Conservation (phyloP, 306 rosid genomes). For the Begonia fuchsioides region DNA sequence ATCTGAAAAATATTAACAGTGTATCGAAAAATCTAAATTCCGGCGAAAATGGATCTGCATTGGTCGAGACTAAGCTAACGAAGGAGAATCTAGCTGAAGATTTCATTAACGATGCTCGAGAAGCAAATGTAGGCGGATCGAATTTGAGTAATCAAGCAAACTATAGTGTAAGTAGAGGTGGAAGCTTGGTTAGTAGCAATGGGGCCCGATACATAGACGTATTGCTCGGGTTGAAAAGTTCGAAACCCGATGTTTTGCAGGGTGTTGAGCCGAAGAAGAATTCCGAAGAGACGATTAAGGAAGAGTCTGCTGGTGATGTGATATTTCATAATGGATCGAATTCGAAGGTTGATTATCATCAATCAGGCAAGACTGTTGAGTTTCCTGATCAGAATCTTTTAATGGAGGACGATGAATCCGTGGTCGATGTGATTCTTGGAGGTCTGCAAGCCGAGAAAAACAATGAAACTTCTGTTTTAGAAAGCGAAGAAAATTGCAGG, state of each 20-base stretch:
- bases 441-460: conserved; percentile 8
- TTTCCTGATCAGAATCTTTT: conserved; percentile 9
- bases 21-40: conserved; percentile 10
- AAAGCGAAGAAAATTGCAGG: conserved; percentile 5
- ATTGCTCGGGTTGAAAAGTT: too few relatives aligned
- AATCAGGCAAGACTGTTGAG: conserved; percentile 11
- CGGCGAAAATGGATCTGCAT: conserved; percentile 12
- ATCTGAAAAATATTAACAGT: conserved; percentile 3
- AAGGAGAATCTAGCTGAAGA: conserved; percentile 13
- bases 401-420: conserved; percentile 8
- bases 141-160: conserved; percentile 7
- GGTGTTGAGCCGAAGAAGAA: conserved; percentile 20
- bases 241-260: conserved; percentile 6
- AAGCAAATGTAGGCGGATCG: not conserved
- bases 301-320: too few relatives aligned
- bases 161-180: conserved; percentile 13
- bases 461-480: conserved; percentile 5
- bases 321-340: too few relatives aligned
- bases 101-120: not conserved
- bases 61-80: conserved; percentile 8
- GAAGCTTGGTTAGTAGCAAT: conserved; percentile 13
- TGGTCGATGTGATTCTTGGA: conserved; percentile 12
- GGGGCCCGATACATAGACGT: not conserved
- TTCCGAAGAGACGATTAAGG: conserved; percentile 16
- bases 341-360: conserved; percentile 6